Evolutionary conservation across 2,329 filamentous ascomycete genomes (phyloP).

Genomic region (Fusarium mangiferae): DNA sequence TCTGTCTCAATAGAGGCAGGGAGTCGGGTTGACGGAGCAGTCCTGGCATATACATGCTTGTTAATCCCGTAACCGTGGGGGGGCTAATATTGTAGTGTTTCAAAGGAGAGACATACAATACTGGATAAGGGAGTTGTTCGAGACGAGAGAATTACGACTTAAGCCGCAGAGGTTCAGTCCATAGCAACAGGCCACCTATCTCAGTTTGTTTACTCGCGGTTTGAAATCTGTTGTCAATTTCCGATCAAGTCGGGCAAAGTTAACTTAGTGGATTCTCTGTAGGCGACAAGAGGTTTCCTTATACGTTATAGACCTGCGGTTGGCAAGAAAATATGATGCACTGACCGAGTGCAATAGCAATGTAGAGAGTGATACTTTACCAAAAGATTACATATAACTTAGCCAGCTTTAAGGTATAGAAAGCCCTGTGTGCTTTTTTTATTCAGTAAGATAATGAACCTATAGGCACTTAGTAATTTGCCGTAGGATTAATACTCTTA

Average conservation of each 20-base stretch:
- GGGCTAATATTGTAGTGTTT: constrained; percentile 20
- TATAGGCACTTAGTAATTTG: neutral
- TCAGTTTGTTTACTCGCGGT: neutral
- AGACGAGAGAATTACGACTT: neutral
- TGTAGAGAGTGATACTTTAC: neutral
- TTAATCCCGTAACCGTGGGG: constrained; percentile 19
- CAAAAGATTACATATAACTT: neutral
- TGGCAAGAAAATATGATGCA: neutral
- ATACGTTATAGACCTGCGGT: constrained; percentile 4
- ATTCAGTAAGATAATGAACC: neutral
- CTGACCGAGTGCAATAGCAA: no score
- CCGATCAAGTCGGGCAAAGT: neutral
- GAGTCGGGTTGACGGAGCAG: constrained; percentile 20
- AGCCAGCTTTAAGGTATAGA: neutral
- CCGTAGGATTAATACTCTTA: neutral
- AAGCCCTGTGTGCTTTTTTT: neutral
- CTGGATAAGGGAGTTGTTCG: constrained; percentile 3
- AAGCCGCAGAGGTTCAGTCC: neutral
- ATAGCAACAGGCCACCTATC: neutral
- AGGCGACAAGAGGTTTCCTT: neutral
- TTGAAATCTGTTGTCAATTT: neutral
- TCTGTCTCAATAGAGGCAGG: constrained; percentile 24
- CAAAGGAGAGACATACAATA: constrained; percentile 11
- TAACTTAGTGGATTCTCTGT: neutral
- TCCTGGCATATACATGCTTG: constrained; percentile 7